Percentiles rank a stretch among this genome's conserved stretches.
These are phyloP conservation scores for Xylaria venustula DNA, from an alignment of 495 filamentous ascomycete species.

Conservation along the genomic window DNA sequence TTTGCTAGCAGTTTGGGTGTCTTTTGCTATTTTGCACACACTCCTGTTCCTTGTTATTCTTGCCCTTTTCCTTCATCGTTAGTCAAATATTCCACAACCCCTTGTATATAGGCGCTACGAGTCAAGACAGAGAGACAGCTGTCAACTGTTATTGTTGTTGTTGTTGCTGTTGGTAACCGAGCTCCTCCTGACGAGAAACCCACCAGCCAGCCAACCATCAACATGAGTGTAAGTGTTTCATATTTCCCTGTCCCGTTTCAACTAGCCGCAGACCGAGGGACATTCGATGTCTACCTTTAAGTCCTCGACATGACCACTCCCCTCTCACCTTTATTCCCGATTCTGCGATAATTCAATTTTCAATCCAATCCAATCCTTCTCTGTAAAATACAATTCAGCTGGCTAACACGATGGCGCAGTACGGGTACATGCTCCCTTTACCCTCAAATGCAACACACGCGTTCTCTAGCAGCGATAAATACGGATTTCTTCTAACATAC, in stretches of 20 bases:
- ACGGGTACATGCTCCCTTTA: slow-evolving; percentile 33
- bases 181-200: neutral
- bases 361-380: neutral
- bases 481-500: slow-evolving; percentile 24
- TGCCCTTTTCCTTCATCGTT: too few species aligned
- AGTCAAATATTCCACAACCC: too few species aligned
- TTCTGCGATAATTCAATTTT: slow-evolving; percentile 4
- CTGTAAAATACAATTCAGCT: neutral
- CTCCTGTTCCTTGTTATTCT: slow-evolving; percentile 26
- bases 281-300: slow-evolving; percentile 4
- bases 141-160: too few species aligned
- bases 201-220: slow-evolving; percentile 17
- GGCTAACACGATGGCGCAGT: slow-evolving; percentile 41
- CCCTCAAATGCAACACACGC: neutral
- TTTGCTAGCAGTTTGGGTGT: too few species aligned
- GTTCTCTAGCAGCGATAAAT: neutral
- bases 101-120: slow-evolving; percentile 1
- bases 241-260: slow-evolving; percentile 25
- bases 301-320: neutral
- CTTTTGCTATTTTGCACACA: too few species aligned
- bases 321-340: neutral
- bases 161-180: slow-evolving; percentile 35
- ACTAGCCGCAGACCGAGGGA: slow-evolving; percentile 8
- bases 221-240: slow-evolving; percentile 49
- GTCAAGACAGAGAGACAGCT: neutral